Evolutionary conservation across 805 yeast genomes (phyloP), one percentile per base, ranked within the genome.

Genomic region (Sugiyamaella boreocaroliniensis): DNA sequence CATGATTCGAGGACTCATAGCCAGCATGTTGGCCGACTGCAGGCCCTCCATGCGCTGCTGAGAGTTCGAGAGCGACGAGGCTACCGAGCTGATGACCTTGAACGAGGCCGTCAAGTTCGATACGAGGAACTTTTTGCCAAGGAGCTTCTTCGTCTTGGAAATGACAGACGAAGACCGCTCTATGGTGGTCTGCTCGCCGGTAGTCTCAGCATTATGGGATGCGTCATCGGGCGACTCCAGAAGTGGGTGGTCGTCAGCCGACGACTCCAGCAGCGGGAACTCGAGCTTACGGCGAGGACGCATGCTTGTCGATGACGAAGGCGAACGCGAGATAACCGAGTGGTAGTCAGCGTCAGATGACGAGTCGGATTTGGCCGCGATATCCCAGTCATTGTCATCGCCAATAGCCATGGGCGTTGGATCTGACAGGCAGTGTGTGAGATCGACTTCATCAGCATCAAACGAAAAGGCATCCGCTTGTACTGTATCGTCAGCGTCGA

Each of bases 1-100:
- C 18, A 61, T 61, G 14, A 56, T 46, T 12, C 64, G 50, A 12
- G 65, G 62, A 41, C 60, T 55, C 42, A 60, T 55, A 29, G 61
- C 57, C 50, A 61, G 51, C 16, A 60, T 18, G 34, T 57, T 53
- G n/a, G 53, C 45, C n/a, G 55, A 40, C n/a, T 37, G 43, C 11
- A 40, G 8, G 40, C 49, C 29, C 44, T 56, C 56, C 29, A 55
- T 48, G 45, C 52, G 49, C 48, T 60, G 57, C 50, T 60, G 64
- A 8, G 62, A 49, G n/a, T 47, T 45, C 10, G 62, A 50, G 37
- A 61, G 52, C 40, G 62, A 53, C 16, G 54, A 40, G 10, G 65
- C 64, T 22, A 59, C 56, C 18, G 50, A 40, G 16, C 54, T 29
- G 16, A 60, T 22, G 20, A 61, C 60, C 53, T 58, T 58, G 46